Percentiles rank a stretch among this genome's conserved stretches.
Conservation (phyloP, 768 basidiomycete genomes). For the Hydnomerulius pinastri region DNA sequence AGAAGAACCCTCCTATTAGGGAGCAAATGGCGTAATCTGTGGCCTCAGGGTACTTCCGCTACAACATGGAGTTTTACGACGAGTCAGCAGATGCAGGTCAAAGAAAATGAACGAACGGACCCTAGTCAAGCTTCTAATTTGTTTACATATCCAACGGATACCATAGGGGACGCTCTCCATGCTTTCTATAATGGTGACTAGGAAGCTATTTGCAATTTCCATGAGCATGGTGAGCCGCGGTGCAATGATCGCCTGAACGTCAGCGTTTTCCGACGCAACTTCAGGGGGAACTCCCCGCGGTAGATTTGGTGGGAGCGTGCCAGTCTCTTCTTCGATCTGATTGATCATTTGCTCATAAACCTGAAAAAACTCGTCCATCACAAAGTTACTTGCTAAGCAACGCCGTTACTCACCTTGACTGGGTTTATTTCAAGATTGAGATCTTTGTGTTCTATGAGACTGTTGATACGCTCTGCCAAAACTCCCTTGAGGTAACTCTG, state of each 20-base stretch:
- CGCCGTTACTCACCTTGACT: slow-evolving; percentile 67
- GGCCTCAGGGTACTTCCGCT: slow-evolving; percentile 99
- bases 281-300: slow-evolving; percentile 94
- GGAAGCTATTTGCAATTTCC: slow-evolving; percentile 98
- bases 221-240: slow-evolving; percentile 98
- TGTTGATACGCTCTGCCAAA: slow-evolving; percentile 96
- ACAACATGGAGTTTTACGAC: slow-evolving; percentile 13
- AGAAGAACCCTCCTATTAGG: slow-evolving; percentile 99
- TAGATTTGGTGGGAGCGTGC: slow-evolving; percentile 85
- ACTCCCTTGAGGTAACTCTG: slow-evolving; percentile 98
- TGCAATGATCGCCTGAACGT: slow-evolving; percentile 97
- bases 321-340: slow-evolving; percentile 98
- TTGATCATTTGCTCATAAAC: slow-evolving; percentile 99
- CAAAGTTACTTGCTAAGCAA: neutral
- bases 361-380: slow-evolving; percentile 38
- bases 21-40: slow-evolving; percentile 99
- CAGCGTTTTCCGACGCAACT: slow-evolving; percentile 88
- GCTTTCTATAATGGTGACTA: slow-evolving; percentile 96
- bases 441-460: slow-evolving; percentile 98
- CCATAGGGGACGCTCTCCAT: slow-evolving; percentile 99
- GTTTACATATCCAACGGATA: slow-evolving; percentile 99
- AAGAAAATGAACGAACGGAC: slow-evolving; percentile 45
- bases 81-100: slow-evolving; percentile 4
- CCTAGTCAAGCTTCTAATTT: slow-evolving; percentile 94
- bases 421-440: slow-evolving; percentile 99